These are phyloP conservation scores for Ophiostoma australiae DNA, from an alignment of 2,329 filamentous ascomycete genomes.

Conservation along the genomic window DNA sequence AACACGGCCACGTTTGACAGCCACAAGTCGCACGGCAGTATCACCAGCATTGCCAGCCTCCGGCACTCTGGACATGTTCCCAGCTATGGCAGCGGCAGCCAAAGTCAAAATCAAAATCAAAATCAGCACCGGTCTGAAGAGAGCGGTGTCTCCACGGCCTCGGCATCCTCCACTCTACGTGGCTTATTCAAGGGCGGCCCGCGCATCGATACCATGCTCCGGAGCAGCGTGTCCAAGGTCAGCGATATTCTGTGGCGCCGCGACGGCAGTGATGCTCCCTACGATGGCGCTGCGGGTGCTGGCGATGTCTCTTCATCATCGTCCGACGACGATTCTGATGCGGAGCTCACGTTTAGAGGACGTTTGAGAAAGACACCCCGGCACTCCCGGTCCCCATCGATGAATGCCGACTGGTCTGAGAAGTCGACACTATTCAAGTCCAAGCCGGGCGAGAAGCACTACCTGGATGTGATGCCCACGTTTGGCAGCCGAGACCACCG, in stretches of 20 bases:
- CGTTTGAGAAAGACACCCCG: constrained; percentile 35
- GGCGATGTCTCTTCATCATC: constrained; percentile 31
- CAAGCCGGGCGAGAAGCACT: constrained; percentile 38
- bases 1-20: constrained; percentile 39
- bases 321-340: constrained; percentile 44
- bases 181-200: constrained; percentile 41
- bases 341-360: constrained; percentile 38
- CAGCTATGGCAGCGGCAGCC: neutral
- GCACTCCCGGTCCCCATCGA: constrained; percentile 33
- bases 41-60: constrained; percentile 49
- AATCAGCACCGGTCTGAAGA: constrained; percentile 18
- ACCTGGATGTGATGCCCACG: constrained; percentile 49
- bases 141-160: neutral
- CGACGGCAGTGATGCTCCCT: constrained; percentile 35
- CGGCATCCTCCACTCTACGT: constrained; percentile 14
- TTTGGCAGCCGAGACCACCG: constrained; percentile 36
- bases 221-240: constrained; percentile 52
- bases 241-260: constrained; percentile 55
- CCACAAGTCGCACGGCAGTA: constrained; percentile 46
- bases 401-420: neutral
- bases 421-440: neutral
- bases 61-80: constrained; percentile 34
- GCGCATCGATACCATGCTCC: constrained; percentile 67
- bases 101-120: neutral
- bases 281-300: neutral